phyloP scores from a whole-genome alignment of 306 rosid genomes.

The Rosa lucieae region DNA sequence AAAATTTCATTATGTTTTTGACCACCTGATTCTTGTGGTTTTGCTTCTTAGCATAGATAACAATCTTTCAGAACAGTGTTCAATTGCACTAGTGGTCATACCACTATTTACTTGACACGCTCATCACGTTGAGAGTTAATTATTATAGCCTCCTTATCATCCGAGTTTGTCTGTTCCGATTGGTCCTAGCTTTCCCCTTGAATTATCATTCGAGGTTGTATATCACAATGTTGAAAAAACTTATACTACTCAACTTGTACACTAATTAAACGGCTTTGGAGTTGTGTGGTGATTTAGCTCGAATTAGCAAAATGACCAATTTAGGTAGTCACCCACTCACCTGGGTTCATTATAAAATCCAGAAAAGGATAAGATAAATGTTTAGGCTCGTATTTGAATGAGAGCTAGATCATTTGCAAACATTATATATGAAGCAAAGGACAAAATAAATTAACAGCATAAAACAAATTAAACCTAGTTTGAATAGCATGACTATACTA shows the following conservation, averaged over 20 bases:
- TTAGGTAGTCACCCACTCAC: background rate
- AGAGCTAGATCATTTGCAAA: background rate
- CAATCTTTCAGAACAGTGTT: background rate
- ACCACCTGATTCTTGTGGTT: background rate
- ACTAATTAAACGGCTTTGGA: background rate
- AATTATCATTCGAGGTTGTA: background rate
- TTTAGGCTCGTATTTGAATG: background rate
- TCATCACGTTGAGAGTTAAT: background rate
- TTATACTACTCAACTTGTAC: background rate
- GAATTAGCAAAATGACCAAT: background rate
- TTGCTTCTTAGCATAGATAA: background rate
- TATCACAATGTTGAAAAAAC: background rate
- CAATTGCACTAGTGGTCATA: background rate
- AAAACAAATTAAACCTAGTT: background rate
- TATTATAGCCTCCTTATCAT: background rate
- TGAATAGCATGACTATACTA: background rate
- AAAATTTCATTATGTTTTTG: background rate
- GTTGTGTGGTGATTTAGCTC: background rate
- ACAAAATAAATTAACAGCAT: background rate
- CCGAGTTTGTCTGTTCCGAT: background rate
- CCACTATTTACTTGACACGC: background rate
- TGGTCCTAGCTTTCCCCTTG: background rate
- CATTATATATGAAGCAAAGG: background rate
- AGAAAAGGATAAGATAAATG: slow-evolving; percentile 5
- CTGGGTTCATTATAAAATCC: background rate